Evolutionary conservation across 768 basidiomycete genomes (phyloP).

Genomic region (Termitomyces titanicus): DNA sequence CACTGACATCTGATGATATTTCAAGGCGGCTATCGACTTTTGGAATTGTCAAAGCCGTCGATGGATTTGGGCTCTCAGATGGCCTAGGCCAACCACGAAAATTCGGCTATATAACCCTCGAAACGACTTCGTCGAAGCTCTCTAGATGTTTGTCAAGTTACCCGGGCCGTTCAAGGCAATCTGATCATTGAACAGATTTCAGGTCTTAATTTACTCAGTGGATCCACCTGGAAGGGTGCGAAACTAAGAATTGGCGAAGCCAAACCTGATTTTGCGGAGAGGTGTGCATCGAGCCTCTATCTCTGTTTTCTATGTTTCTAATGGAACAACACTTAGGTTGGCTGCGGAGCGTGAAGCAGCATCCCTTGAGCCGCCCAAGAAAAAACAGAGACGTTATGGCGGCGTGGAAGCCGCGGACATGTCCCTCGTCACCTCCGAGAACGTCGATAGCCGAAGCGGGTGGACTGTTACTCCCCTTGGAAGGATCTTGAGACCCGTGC

Average conservation of each 20-base stretch:
- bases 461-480: slow-evolving; percentile 73
- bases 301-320: neutral
- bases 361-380: slow-evolving; percentile 34
- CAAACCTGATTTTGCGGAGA: slow-evolving; percentile 66
- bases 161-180: neutral
- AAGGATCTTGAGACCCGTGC: slow-evolving; percentile 59
- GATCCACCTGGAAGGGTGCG: slow-evolving; percentile 85
- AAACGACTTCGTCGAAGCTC: slow-evolving; percentile 55
- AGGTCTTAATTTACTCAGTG: slow-evolving; percentile 77
- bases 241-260: slow-evolving; percentile 82
- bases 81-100: slow-evolving; percentile 63
- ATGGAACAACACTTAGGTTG: slow-evolving; percentile 21
- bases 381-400: slow-evolving; percentile 38
- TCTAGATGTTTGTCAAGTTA: slow-evolving; percentile 52
- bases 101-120: slow-evolving; percentile 73
- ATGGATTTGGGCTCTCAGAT: slow-evolving; percentile 65
- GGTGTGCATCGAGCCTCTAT: slow-evolving; percentile 34
- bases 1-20: slow-evolving; percentile 57
- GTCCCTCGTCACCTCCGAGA: slow-evolving; percentile 58
- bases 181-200: slow-evolving; percentile 42
- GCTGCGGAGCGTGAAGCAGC: slow-evolving; percentile 30
- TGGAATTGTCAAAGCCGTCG: slow-evolving; percentile 63
- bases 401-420: slow-evolving; percentile 55
- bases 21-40: slow-evolving; percentile 56
- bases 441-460: slow-evolving; percentile 45